Evolutionary conservation across 129 eudicot genomes (phyloP), one percentile per base, ranked within the genome.

Genomic region (Logfia minima): DNA sequence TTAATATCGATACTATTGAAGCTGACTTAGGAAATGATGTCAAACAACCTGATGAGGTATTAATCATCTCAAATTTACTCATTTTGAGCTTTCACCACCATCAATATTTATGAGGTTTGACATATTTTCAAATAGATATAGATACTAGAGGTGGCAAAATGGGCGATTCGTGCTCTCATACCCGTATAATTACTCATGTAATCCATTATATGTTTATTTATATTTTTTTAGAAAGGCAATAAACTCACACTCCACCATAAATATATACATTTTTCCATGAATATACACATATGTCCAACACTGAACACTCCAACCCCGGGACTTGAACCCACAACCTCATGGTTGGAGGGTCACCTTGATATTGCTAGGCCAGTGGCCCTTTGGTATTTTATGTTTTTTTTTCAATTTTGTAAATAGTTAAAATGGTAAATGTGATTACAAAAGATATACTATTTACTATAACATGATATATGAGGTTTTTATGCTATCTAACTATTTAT

Each of bases 31-130:
- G 18, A 63, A 66, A 55, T 77, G 83, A 85, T 41, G 76, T 65
- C 52, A 71, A 83, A 55, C 80, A 77, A 56, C 74, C 41, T 1
- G 81, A 75, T 56, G 90, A 84, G 96, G 97, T 86, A 74, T 74
- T 39, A 70, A 24, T 48, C 66, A 21, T 35, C 19, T 70, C 2
- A 68, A 76, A 55, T 23, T 70, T 21, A 60, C 41, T 41, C 32
- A 17, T 22, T 9, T 22, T 10, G 7, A 21, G 26, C 16, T 62
- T 26, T 39, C 32, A 60, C 58, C 51, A 14, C 51, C 19, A 23
- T 17, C 34, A 8, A 53, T 37, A 56, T 75, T 75, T 29, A 28
- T n/a, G 22, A 75, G 68, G 19, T 31, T 80, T 60, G 35, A 22
- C 16, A 61, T 80, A 51, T 43, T 37, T 31, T 68, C 43, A 59